Base-by-base conservation (phyloP, 441 rosid genomes). In the Gossypium laxum region DNA sequence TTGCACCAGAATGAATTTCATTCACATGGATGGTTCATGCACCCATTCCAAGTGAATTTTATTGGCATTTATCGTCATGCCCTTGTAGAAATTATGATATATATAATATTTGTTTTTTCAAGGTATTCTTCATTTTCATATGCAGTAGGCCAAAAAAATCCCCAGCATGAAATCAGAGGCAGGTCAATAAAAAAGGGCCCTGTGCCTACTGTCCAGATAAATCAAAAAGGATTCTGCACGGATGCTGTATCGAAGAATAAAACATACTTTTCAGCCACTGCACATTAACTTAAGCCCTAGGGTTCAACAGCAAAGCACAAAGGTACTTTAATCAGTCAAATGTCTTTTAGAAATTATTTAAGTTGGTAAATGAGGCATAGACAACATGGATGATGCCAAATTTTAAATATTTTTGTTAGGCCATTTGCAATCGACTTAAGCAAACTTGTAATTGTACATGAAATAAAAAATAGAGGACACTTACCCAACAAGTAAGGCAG, bases 401-500 rank as follows among this genome's bases (percentile, higher is more conserved):
- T n/a, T 4, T 14, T 26, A 24, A 7, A 48, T 24, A 48, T 48
- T 66, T 66, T 47, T 26, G 50, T 67, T 51, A 17, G 70, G 60
- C 10, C 60, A 17, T 51, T 67, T 67, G 47, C 58, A 17, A 50
- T 50, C 30, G 43, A 67, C 8, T 50, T 15, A 2, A 4, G 43
- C 4, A 59, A 21, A 48, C 57, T 26, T 48, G 41, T n/a, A 14
- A 47, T 14, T 66, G 60, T 21, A 21, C 24, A 11, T 55, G 21
- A 51, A 71, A 52, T 28, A 1, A 52, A 12, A 5, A n/a, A 67
- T 10, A 48, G 47, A 72, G 7, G 57, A 76, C 19, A 65, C 89
- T 69, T 89, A 96, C 99, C 99, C 99, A 69, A 96, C 94, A 77
- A 93, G 99, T 81, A 96, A 84, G 43, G 97, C 86, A 71, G 99